A percentile compares a stretch with the other conserved stretches of the same genome.
Conservation (phyloP, 495 filamentous ascomycete species). For the Neurospora tetraspora region DNA sequence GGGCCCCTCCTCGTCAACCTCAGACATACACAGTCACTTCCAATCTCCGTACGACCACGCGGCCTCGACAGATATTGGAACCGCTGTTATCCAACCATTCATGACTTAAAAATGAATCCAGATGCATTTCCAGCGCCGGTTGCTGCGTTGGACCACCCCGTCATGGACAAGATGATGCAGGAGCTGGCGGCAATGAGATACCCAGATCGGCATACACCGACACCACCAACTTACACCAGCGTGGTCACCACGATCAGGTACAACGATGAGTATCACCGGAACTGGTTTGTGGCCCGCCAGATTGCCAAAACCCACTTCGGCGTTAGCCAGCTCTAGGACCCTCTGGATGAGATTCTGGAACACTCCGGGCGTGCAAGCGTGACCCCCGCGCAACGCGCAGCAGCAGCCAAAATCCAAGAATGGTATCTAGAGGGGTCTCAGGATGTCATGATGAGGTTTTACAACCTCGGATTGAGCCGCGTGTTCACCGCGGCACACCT, state of each 20-base stretch:
- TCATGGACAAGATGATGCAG: background rate
- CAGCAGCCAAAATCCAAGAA: background rate
- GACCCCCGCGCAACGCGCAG: background rate
- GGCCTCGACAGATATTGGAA: no score
- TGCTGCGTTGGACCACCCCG: background rate
- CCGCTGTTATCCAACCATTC: no score
- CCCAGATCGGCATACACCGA: no score
- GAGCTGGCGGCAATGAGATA: no score
- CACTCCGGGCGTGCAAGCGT: no score
- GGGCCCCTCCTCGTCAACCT: no score
- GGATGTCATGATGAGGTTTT: background rate
- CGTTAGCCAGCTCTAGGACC: background rate
- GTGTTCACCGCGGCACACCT: background rate
- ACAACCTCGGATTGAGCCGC: background rate
- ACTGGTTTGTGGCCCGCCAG: background rate
- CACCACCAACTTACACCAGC: background rate
- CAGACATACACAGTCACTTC: no score
- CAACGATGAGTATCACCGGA: background rate
- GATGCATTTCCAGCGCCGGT: background rate
- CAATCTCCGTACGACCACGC: no score
- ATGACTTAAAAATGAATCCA: no score
- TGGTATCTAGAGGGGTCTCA: background rate
- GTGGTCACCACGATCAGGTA: background rate
- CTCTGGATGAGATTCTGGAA: no score
- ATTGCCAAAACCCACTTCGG: background rate